These are phyloP conservation scores for Endoconidiophora laricicola DNA, from an alignment of 2,329 filamentous ascomycete species.

Conservation along the genomic window DNA sequence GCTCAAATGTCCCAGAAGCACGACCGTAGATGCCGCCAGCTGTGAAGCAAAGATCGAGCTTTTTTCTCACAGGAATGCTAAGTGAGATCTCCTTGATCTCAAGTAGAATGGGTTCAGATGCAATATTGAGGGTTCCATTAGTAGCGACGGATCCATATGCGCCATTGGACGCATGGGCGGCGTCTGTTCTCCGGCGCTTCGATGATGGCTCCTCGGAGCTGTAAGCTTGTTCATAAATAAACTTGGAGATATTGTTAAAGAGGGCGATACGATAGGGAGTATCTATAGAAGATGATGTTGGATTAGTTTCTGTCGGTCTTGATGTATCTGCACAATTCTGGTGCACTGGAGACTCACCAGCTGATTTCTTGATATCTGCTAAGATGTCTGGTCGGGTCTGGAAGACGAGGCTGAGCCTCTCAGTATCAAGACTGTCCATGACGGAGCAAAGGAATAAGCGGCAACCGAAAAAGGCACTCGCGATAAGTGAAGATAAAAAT, in stretches of 20 bases:
- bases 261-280: slow-evolving; percentile 31
- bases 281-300: slow-evolving; percentile 22
- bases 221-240: slow-evolving; percentile 30
- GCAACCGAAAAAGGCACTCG: no score
- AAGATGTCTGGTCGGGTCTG: slow-evolving; percentile 39
- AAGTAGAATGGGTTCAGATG: slow-evolving; percentile 33
- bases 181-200: slow-evolving; percentile 37
- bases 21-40: slow-evolving; percentile 41
- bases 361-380: slow-evolving; percentile 33
- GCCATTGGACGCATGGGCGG: slow-evolving; percentile 14
- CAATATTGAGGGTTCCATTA: background rate
- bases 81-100: slow-evolving; percentile 50
- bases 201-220: slow-evolving; percentile 28
- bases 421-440: slow-evolving; percentile 32
- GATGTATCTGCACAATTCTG: background rate
- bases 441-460: slow-evolving; percentile 1
- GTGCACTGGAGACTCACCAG: slow-evolving; percentile 25
- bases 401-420: slow-evolving; percentile 36
- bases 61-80: slow-evolving; percentile 51
- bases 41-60: slow-evolving; percentile 48
- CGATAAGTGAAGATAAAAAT: no score
- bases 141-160: slow-evolving; percentile 20
- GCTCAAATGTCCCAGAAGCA: slow-evolving; percentile 32
- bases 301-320: background rate
- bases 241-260: slow-evolving; percentile 39